Percentiles rank a stretch among this genome's conserved stretches.
Conservation (phyloP, 2,329 filamentous ascomycete species). For the Verticillium alfalfae region DNA sequence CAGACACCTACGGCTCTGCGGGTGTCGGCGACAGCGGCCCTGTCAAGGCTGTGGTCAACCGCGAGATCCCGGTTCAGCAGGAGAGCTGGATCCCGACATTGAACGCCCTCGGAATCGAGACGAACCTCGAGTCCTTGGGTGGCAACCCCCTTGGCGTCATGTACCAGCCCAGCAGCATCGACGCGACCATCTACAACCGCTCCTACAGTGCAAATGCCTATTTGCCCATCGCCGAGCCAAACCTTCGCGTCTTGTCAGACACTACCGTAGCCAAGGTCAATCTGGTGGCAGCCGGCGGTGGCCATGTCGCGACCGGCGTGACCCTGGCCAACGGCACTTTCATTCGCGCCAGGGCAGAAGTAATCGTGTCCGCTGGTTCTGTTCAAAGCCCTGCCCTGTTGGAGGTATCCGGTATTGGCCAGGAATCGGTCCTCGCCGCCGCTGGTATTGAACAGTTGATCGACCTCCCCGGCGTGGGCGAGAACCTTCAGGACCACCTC, state of each 20-base stretch:
- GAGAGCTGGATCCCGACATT: constrained; percentile 37
- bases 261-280: constrained; percentile 31
- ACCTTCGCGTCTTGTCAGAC: constrained; percentile 31
- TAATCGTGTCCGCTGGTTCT: constrained; percentile 33
- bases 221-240: constrained; percentile 30
- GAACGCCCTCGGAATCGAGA: constrained; percentile 32
- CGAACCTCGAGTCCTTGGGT: constrained; percentile 37
- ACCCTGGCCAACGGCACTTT: constrained; percentile 16
- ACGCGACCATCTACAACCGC: constrained; percentile 37
- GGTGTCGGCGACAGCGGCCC: constrained; percentile 16
- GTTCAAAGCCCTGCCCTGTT: constrained; percentile 53
- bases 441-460: constrained; percentile 40
- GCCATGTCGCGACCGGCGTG: constrained; percentile 14
- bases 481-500: constrained; percentile 28
- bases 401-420: constrained; percentile 52
- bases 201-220: constrained; percentile 42
- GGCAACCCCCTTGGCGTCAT: constrained; percentile 45
- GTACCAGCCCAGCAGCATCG: constrained; percentile 42
- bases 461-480: constrained; percentile 51
- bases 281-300: constrained; percentile 16
- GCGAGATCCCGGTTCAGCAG: constrained; percentile 35
- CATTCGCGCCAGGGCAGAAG: constrained; percentile 20
- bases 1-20: constrained; percentile 8
- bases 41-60: constrained; percentile 27
- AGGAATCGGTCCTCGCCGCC: constrained; percentile 35